Evolutionary conservation across 345 rosid genomes (phyloP), one percentile per base, ranked within the genome.

Genomic region (Toxicodendron radicans): DNA sequence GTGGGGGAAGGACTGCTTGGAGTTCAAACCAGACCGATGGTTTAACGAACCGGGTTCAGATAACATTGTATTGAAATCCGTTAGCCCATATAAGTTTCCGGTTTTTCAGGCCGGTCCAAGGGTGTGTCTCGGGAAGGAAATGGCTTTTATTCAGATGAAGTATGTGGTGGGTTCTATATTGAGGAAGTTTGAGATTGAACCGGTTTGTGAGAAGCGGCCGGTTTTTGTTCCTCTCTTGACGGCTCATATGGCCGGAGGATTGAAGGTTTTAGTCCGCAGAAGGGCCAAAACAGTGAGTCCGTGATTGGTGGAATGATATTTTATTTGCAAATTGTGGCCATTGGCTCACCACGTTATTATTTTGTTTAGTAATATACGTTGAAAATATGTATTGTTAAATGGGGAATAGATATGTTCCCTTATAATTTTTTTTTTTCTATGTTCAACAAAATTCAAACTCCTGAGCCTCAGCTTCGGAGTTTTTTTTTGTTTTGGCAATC

Each of bases 81-180:
- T 80, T 14, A 84, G 83, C 61, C 85, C 93, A 11, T 88, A 78
- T 72, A 85, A 82, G 73, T 91, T 82, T 23, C 88, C 89, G n/a
- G 89, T 87, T 10, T 91, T 91, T 68, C 91, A 89, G 68, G 93
- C 91, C 1, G 94, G 97, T 9, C 94, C 97, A 24, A 87, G 97
- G 74, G 85, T 85, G 48, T 89, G 97, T 14, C 76, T 92, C 0
- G 97, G 95, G 45, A 92, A 90, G 83, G 85, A 92, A 67, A 88
- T 90, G 89, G 94, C 90, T 10, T 86, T 92, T 69, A 77, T 79
- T 53, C 91, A 92, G 75, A 90, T 92, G 97, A 92, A 90, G 78
- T 88, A 84, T 20, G 92, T 87, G 46, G 88, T 87, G 14, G 92
- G 83, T 30, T 84, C 85, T 56, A 76, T 88, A 13, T 18, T 78